Evolutionary conservation across 805 yeast genomes (phyloP).

Genomic region (Kazachstania viticola): DNA sequence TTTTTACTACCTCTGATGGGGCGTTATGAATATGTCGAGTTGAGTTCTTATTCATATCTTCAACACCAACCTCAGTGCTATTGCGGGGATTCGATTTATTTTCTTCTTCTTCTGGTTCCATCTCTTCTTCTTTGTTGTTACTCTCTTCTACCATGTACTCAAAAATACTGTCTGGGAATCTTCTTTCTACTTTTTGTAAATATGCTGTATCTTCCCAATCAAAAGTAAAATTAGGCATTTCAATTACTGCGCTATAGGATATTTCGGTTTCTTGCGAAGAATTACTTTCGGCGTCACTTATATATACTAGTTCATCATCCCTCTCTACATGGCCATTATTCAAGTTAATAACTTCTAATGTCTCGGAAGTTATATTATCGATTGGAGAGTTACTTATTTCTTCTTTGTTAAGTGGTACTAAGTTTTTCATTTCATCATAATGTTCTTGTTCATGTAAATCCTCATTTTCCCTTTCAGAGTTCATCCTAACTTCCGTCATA

Average conservation of each 20-base stretch:
- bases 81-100: no score
- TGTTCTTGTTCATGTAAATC: not conserved
- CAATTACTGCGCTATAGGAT: not conserved
- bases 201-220: conserved; percentile 16
- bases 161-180: conserved; percentile 10
- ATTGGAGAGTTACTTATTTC: not conserved
- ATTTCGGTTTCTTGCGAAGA: conserved; percentile 1
- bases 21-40: no score
- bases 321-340: not conserved
- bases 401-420: not conserved
- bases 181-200: conserved; percentile 10
- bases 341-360: not conserved
- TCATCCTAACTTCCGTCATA: no score
- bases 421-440: not conserved
- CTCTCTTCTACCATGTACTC: conserved; percentile 21
- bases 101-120: no score
- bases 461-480: no score
- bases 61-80: no score
- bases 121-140: conserved; percentile 1
- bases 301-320: not conserved
- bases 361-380: not conserved
- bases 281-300: not conserved
- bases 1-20: no score
- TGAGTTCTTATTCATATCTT: no score
- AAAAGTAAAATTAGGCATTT: conserved; percentile 7